phyloP scores from a whole-genome alignment of 768 basidiomycete species.

The Tubosaeta sp. region DNA sequence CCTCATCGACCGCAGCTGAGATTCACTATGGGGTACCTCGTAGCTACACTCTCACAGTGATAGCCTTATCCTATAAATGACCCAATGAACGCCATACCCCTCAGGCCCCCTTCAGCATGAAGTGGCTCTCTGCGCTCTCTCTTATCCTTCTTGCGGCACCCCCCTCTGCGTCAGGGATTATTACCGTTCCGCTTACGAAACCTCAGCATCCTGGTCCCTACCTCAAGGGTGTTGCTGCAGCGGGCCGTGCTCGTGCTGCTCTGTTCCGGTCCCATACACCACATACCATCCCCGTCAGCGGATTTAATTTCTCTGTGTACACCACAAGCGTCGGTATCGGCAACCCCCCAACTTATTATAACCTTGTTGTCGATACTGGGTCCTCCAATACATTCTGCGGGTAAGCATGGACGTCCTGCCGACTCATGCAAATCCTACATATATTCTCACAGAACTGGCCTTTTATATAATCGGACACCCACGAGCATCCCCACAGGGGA shows the following conservation, averaged over 20 bases:
- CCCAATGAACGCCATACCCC: not conserved
- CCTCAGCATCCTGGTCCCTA: conserved; percentile 6
- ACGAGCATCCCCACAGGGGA: conserved; percentile 20
- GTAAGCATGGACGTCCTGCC: not conserved
- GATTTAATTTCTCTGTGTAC: conserved; percentile 10
- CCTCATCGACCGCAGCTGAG: too few relatives aligned
- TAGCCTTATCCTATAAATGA: not conserved
- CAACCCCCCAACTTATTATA: conserved; percentile 19
- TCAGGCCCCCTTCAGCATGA: conserved; percentile 1
- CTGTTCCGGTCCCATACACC: not conserved
- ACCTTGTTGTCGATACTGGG: conserved; percentile 26
- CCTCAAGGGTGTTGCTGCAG: conserved; percentile 8
- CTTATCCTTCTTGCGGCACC: conserved; percentile 1
- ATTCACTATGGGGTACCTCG: not conserved
- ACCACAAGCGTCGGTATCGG: conserved; percentile 23
- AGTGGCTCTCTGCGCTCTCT: conserved; percentile 2
- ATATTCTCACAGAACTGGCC: conserved; percentile 7
- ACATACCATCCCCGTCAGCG: conserved; percentile 6
- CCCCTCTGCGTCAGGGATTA: not conserved
- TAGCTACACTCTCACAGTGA: not conserved
- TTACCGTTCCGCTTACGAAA: conserved; percentile 7
- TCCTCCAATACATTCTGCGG: conserved; percentile 26
- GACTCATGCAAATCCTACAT: not conserved
- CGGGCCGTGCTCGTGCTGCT: conserved; percentile 10
- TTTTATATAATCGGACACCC: conserved; percentile 11